Percentiles rank a stretch among this genome's conserved stretches.
Evolutionary conservation across 2,329 filamentous ascomycete genomes (phyloP).

Genomic region (Colletotrichum zoysiae): DNA sequence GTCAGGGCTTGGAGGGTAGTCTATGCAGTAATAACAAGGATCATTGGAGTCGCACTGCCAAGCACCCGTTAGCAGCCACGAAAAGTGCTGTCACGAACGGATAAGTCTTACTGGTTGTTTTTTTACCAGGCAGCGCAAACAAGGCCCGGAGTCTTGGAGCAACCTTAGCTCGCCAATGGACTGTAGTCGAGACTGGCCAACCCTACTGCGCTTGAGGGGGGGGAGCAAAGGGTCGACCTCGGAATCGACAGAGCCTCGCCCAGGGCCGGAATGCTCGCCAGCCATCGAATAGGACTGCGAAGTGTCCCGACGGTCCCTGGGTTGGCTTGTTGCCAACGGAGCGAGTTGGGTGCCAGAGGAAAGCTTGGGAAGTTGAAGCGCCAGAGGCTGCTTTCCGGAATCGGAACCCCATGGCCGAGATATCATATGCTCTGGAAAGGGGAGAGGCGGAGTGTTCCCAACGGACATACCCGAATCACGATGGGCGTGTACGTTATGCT

Average conservation of each 20-base stretch:
- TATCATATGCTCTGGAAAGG: constrained; percentile 52
- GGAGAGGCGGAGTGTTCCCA: constrained; percentile 52
- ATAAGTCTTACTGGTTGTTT: constrained; percentile 58
- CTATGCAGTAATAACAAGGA: constrained; percentile 62
- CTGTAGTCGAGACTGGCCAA: constrained; percentile 65
- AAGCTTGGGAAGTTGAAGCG: constrained; percentile 57
- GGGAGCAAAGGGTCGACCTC: constrained; percentile 66
- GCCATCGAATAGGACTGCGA: constrained; percentile 56
- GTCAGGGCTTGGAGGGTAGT: constrained; percentile 51
- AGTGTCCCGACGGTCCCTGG: constrained; percentile 57
- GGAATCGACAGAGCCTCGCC: constrained; percentile 59
- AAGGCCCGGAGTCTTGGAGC: constrained; percentile 60
- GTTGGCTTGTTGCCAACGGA: constrained; percentile 51
- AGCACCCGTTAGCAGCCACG: constrained; percentile 10
- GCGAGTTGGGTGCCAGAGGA: constrained; percentile 52
- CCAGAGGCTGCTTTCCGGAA: constrained; percentile 46
- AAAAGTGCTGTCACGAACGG: background rate
- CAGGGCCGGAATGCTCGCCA: constrained; percentile 52
- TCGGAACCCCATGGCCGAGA: constrained; percentile 51
- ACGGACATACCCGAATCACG: constrained; percentile 61
- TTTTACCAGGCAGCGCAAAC: constrained; percentile 64
- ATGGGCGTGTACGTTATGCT: constrained; percentile 57
- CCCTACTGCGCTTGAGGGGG: constrained; percentile 65
- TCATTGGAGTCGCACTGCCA: constrained; percentile 64
- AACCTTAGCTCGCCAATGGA: constrained; percentile 69